Conservation (phyloP, 2,329 filamentous ascomycete genomes). For the Helotiales sp. region DNA sequence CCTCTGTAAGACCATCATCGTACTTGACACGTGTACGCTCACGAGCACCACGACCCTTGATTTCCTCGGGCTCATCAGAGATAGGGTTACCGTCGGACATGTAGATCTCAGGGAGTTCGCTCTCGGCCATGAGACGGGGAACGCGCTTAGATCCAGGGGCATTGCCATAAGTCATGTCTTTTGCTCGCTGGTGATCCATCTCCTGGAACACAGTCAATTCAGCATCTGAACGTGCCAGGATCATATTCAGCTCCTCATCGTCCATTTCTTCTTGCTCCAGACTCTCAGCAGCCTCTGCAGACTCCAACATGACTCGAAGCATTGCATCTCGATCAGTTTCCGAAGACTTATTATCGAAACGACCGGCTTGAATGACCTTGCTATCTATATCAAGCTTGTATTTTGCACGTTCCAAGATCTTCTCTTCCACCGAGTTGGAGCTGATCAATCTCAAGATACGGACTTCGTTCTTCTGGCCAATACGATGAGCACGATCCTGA, state of each 20-base stretch:
- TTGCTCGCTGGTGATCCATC: conserved; percentile 74
- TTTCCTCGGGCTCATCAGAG: conserved; percentile 75
- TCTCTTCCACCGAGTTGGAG: conserved; percentile 96
- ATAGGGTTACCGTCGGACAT: conserved; percentile 81
- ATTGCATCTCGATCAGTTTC: conserved; percentile 98
- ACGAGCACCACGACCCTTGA: conserved; percentile 84
- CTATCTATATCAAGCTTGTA: conserved; percentile 99
- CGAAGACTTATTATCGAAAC: conserved; percentile 99
- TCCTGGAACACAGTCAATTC: conserved; percentile 78
- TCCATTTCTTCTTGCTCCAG: conserved; percentile 96
- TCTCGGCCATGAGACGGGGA: conserved; percentile 82
- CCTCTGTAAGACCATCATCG: conserved; percentile 95
- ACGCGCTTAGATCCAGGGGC: conserved; percentile 59
- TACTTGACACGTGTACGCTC: conserved; percentile 94
- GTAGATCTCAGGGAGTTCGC: conserved; percentile 92
- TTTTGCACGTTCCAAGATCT: conserved; percentile 93
- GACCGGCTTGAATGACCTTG: conserved; percentile 98
- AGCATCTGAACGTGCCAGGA: conserved; percentile 84
- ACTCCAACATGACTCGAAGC: conserved; percentile 88
- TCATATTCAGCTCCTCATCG: conserved; percentile 93
- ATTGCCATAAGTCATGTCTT: conserved; percentile 70
- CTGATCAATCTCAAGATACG: conserved; percentile 94
- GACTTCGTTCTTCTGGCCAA: conserved; percentile 99
- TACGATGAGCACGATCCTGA: conserved; percentile 99
- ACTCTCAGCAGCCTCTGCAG: conserved; percentile 66